Percentiles rank a stretch among this genome's conserved stretches.
Evolutionary conservation across 495 filamentous ascomycete genomes (phyloP).

Genomic region (Penicillium bovifimosum): DNA sequence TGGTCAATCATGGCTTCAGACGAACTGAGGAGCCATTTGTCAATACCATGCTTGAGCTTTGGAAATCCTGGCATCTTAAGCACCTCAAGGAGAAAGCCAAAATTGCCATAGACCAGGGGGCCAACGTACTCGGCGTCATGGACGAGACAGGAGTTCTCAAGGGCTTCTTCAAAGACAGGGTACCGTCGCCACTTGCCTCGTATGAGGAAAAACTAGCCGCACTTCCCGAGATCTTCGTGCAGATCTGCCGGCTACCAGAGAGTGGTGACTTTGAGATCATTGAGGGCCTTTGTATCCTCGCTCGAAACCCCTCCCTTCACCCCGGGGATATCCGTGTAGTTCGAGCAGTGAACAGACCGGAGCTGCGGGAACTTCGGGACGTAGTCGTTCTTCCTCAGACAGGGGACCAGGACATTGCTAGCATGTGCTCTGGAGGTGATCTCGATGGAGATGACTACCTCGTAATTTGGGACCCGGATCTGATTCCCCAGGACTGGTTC

Average conservation of each 20-base stretch:
- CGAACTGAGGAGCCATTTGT: slow-evolving; percentile 71
- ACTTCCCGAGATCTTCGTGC: slow-evolving; percentile 85
- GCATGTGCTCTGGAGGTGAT: slow-evolving; percentile 95
- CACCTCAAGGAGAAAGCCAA: slow-evolving; percentile 88
- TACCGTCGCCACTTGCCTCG: slow-evolving; percentile 18
- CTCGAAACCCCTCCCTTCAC: slow-evolving; percentile 91
- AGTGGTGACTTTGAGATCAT: slow-evolving; percentile 56
- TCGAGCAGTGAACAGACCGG: slow-evolving; percentile 68
- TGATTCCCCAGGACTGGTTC: slow-evolving; percentile 67
- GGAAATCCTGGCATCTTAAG: slow-evolving; percentile 79
- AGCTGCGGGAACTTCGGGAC: slow-evolving; percentile 68
- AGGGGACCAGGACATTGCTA: slow-evolving; percentile 78
- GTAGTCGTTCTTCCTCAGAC: slow-evolving; percentile 82
- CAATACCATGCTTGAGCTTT: slow-evolving; percentile 64
- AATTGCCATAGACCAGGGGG: slow-evolving; percentile 74
- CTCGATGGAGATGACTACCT: slow-evolving; percentile 95
- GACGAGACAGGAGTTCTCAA: slow-evolving; percentile 75
- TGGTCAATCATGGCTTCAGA: slow-evolving; percentile 81
- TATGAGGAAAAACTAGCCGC: slow-evolving; percentile 36
- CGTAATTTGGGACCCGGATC: slow-evolving; percentile 81
- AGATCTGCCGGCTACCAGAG: slow-evolving; percentile 55
- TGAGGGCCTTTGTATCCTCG: slow-evolving; percentile 73
- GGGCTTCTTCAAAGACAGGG: slow-evolving; percentile 52
- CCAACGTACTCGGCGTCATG: slow-evolving; percentile 81
- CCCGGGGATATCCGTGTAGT: slow-evolving; percentile 90